Conservation (phyloP, 2,329 filamentous ascomycete genomes). For the Mycocentrospora acerina region DNA sequence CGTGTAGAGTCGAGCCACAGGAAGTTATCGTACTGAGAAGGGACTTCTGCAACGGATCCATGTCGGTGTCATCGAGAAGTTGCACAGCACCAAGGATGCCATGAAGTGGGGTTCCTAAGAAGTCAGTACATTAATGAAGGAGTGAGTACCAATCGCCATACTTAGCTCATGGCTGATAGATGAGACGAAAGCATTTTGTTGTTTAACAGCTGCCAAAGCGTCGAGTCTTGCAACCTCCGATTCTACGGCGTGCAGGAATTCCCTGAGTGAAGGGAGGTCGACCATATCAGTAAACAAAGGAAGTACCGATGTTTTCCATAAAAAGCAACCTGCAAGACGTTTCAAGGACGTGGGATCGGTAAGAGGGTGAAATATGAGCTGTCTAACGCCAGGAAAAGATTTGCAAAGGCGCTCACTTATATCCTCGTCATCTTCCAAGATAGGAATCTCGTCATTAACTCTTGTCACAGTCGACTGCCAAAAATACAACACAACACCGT, state of each 20-base stretch:
- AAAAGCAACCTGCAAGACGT: constrained; percentile 17
- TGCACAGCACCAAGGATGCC: constrained; percentile 46
- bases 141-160: constrained; percentile 2
- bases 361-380: constrained; percentile 18
- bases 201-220: constrained; percentile 9
- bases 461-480: constrained; percentile 1
- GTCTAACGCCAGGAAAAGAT: constrained; percentile 9
- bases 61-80: constrained; percentile 46
- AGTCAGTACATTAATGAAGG: constrained; percentile 1
- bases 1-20: constrained; percentile 52
- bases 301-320: constrained; percentile 9
- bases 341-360: constrained; percentile 17
- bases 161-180: constrained; percentile 18
- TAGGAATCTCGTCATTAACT: constrained; percentile 8
- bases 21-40: constrained; percentile 50
- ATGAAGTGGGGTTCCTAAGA: constrained; percentile 34
- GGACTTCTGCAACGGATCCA: constrained; percentile 41
- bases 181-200: constrained; percentile 15
- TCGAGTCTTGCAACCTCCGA: constrained; percentile 13
- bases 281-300: constrained; percentile 14
- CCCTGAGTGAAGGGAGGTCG: constrained; percentile 12
- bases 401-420: not conserved
- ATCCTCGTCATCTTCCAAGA: constrained; percentile 6
- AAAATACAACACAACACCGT: constrained; percentile 14
- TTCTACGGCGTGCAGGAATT: constrained; percentile 15